These are phyloP conservation scores for Lachancea nothofagi DNA, from an alignment of 805 yeast genomes.

Conservation along the genomic window DNA sequence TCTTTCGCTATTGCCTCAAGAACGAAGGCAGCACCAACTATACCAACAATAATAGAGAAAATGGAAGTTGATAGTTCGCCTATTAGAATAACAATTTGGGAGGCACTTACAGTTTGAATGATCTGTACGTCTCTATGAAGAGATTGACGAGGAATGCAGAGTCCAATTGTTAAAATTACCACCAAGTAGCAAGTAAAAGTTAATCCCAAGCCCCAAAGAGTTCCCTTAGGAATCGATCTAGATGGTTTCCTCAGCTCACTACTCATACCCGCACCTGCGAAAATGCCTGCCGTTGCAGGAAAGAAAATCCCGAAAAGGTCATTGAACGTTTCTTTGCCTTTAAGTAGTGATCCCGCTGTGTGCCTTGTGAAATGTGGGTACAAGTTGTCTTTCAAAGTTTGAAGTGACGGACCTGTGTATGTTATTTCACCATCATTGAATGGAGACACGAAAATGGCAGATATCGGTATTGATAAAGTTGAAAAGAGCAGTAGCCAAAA, in stretches of 20 bases:
- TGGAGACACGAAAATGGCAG: conserved; percentile 61
- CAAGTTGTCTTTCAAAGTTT: conserved; percentile 58
- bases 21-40: conserved; percentile 91
- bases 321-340: conserved; percentile 65
- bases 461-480: conserved; percentile 76
- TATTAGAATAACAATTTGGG: conserved; percentile 60
- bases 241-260: conserved; percentile 88
- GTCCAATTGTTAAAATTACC: conserved; percentile 80
- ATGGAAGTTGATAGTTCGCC: conserved; percentile 93
- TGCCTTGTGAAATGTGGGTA: conserved; percentile 78
- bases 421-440: conserved; percentile 46
- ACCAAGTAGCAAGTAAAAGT: conserved; percentile 71
- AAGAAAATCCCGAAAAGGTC: conserved; percentile 91
- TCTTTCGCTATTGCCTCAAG: conserved; percentile 90
- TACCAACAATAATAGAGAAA: conserved; percentile 90
- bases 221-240: conserved; percentile 87
- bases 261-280: conserved; percentile 98
- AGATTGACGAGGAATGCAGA: conserved; percentile 72
- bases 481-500: conserved; percentile 63
- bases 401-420: conserved; percentile 73
- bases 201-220: conserved; percentile 71
- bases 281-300: conserved; percentile 97
- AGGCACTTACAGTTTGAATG: conserved; percentile 71
- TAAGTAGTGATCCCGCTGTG: conserved; percentile 81
- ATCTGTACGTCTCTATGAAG: conserved; percentile 77